Evolutionary conservation across 2,329 filamentous ascomycete genomes (phyloP).

Genomic region (Daldinia eschscholtzii): DNA sequence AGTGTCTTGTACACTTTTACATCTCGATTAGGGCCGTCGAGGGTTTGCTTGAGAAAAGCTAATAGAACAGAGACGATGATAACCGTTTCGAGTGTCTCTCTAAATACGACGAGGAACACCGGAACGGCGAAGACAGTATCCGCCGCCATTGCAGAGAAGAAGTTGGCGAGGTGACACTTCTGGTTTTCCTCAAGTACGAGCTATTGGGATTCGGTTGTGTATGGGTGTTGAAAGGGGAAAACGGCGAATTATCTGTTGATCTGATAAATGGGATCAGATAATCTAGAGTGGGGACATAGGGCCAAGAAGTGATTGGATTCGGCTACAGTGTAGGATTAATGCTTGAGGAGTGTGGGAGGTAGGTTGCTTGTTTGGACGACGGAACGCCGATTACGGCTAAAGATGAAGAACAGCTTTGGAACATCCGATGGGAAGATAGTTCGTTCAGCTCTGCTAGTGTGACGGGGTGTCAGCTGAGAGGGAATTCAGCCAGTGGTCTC

Average conservation of each 20-base stretch:
- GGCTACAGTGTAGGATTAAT: constrained; percentile 21
- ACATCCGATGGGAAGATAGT: constrained; percentile 17
- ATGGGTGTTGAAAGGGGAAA: constrained; percentile 5
- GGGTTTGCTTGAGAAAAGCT: constrained; percentile 85
- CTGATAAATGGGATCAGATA: constrained; percentile 46
- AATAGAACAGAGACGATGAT: constrained; percentile 91
- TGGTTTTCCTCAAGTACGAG: constrained; percentile 6
- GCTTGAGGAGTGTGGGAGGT: constrained; percentile 6
- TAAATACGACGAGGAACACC: constrained; percentile 90
- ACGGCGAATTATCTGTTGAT: constrained; percentile 43
- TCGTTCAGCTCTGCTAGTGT: constrained; percentile 28
- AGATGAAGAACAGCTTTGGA: constrained; percentile 20
- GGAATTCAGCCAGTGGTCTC: constrained; percentile 6
- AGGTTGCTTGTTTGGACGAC: constrained; percentile 19
- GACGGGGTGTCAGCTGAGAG: constrained; percentile 15
- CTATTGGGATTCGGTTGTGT: constrained; percentile 8
- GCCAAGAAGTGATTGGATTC: constrained; percentile 8
- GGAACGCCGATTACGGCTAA: constrained; percentile 34
- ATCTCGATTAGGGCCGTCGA: constrained; percentile 74
- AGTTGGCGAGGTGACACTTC: constrained; percentile 1
- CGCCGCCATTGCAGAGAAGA: constrained; percentile 43
- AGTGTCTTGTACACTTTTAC: constrained; percentile 74
- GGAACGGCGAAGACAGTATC: constrained; percentile 51
- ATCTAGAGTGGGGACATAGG: constrained; percentile 26
- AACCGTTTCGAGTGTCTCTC: constrained; percentile 84